These are phyloP conservation scores for Ustilago tritici DNA, from an alignment of 1,284 basidiomycete genomes.

Conservation along the genomic window DNA sequence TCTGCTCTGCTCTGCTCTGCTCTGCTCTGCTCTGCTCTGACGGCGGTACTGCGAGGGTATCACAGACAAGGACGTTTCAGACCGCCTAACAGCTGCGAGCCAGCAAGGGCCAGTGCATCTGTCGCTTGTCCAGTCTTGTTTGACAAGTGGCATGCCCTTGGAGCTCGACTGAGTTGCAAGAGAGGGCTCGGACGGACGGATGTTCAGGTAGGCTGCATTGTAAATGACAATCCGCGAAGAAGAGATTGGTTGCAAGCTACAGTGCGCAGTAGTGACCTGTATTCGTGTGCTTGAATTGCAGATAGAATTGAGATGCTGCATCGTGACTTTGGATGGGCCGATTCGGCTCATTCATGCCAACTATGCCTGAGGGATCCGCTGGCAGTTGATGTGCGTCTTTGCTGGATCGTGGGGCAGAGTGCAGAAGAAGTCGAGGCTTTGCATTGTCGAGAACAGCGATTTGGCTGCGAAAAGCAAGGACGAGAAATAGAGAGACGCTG, in stretches of 20 bases:
- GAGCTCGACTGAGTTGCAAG: too few relatives aligned
- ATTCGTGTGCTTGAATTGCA: not conserved
- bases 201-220: too few relatives aligned
- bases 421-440: slow-evolving; percentile 60
- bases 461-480: slow-evolving; percentile 28
- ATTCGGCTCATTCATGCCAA: not conserved
- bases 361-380: slow-evolving; percentile 46
- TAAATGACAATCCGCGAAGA: not conserved
- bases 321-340: not conserved
- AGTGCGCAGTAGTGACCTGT: not conserved
- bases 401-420: slow-evolving; percentile 52
- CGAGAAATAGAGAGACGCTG: not conserved
- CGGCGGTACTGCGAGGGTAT: too few relatives aligned
- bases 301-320: not conserved
- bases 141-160: too few relatives aligned
- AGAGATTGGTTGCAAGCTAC: not conserved
- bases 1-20: too few relatives aligned
- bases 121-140: too few relatives aligned
- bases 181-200: too few relatives aligned
- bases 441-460: slow-evolving; percentile 56
- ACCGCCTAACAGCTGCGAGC: too few relatives aligned
- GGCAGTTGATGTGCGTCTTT: slow-evolving; percentile 59
- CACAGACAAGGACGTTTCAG: too few relatives aligned
- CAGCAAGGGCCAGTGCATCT: too few relatives aligned
- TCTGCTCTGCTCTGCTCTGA: too few relatives aligned